A percentile compares a stretch with the other conserved stretches of the same genome.
phyloP scores from a whole-genome alignment of 768 basidiomycete species.

The Tremella fuciformis region DNA sequence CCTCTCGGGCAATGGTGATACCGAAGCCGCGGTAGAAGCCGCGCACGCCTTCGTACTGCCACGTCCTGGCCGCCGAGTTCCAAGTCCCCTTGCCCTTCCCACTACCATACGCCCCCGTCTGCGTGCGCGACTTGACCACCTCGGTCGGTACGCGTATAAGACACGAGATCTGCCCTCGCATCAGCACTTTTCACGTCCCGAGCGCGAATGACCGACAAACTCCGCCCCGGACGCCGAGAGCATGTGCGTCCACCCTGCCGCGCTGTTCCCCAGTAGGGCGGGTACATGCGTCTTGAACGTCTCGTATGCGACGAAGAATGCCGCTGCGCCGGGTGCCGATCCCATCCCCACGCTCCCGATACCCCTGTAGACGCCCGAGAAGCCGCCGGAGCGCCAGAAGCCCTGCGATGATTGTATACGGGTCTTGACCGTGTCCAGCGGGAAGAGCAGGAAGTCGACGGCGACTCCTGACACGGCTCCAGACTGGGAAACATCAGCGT shows the following conservation, averaged over 20 bases:
- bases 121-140: constrained; percentile 88
- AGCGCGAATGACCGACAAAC: constrained; percentile 54
- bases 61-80: constrained; percentile 47
- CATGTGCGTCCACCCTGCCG: constrained; percentile 59
- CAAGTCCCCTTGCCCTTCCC: constrained; percentile 43
- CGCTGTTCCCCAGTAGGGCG: constrained; percentile 55
- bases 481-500: constrained; percentile 58
- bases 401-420: constrained; percentile 85
- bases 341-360: constrained; percentile 91
- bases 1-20: constrained; percentile 71
- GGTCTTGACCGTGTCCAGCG: constrained; percentile 95
- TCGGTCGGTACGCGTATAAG: constrained; percentile 92
- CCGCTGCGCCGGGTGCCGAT: constrained; percentile 91
- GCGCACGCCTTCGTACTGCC: constrained; percentile 61
- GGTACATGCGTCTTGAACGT: constrained; percentile 75
- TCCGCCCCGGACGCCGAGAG: constrained; percentile 59
- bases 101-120: constrained; percentile 72
- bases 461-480: constrained; percentile 88
- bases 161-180: constrained; percentile 61
- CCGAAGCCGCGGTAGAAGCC: constrained; percentile 89
- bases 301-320: constrained; percentile 94
- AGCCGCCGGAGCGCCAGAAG: constrained; percentile 79
- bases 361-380: constrained; percentile 86
- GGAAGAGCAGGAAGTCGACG: constrained; percentile 94
- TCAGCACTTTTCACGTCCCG: constrained; percentile 5